Percentiles rank a stretch among this genome's conserved stretches.
Evolutionary conservation across 2,329 filamentous ascomycete species (phyloP).

Genomic region (Apiospora rasikravindrae): DNA sequence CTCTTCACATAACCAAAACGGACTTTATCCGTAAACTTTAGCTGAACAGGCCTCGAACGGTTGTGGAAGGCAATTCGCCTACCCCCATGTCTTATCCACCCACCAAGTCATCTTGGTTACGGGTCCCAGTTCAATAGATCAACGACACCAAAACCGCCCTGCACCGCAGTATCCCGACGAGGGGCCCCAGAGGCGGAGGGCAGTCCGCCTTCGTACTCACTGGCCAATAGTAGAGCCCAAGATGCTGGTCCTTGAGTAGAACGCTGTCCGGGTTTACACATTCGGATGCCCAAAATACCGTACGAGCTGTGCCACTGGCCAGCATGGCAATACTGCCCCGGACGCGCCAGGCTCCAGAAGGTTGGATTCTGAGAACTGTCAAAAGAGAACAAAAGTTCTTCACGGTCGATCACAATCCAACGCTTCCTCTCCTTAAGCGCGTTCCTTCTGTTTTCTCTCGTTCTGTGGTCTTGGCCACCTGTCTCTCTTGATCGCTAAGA

Average conservation of each 20-base stretch:
- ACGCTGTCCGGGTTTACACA: not conserved
- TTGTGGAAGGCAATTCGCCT: not conserved
- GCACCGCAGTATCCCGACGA: not conserved
- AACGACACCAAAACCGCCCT: not conserved
- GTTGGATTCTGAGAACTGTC: not conserved
- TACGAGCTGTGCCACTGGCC: not conserved
- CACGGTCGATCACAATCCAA: not conserved
- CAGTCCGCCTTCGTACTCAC: not conserved
- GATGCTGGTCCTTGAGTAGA: not conserved
- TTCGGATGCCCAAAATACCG: not conserved
- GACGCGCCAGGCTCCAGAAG: not conserved
- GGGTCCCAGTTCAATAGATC: slow-evolving; percentile 11
- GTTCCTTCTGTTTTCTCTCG: not conserved
- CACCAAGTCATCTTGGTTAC: slow-evolving; percentile 11
- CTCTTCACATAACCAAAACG: too few species aligned
- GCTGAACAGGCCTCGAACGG: not conserved
- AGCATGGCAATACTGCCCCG: not conserved
- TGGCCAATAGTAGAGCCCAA: not conserved
- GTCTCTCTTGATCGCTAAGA: not conserved
- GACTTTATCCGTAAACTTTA: not conserved
- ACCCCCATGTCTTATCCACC: slow-evolving; percentile 9
- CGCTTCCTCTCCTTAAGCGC: not conserved
- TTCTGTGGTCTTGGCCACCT: not conserved
- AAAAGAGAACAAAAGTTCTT: not conserved
- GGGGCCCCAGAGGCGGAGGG: not conserved